These are phyloP conservation scores for Sporisorium iseilematis-ciliati DNA, from an alignment of 1,284 basidiomycete species.

Conservation along the genomic window DNA sequence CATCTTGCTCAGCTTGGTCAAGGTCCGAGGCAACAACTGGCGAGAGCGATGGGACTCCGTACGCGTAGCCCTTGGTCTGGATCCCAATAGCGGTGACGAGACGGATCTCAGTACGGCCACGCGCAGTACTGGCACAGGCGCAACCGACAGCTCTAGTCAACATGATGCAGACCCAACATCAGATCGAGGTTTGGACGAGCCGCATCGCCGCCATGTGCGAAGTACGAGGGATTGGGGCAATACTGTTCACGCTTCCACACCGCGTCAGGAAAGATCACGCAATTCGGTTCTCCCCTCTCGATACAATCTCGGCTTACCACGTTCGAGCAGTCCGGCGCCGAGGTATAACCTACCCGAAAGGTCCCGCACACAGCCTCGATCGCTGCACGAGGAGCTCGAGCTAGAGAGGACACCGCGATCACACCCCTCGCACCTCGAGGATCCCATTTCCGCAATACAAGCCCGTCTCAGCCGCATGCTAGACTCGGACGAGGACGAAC, in stretches of 20 bases:
- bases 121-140: conserved; percentile 15
- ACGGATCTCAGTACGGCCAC: conserved; percentile 24
- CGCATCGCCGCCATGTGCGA: neutral
- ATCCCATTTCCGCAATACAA: conserved; percentile 46
- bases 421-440: conserved; percentile 8
- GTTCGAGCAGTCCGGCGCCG: conserved; percentile 26
- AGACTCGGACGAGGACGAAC: neutral
- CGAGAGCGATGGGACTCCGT: conserved; percentile 66
- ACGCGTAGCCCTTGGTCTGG: conserved; percentile 60
- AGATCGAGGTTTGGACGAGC: neutral
- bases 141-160: conserved; percentile 6
- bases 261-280: neutral
- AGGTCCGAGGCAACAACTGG: conserved; percentile 63
- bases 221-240: neutral
- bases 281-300: neutral
- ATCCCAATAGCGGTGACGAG: conserved; percentile 49
- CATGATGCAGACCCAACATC: neutral
- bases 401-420: neutral
- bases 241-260: neutral
- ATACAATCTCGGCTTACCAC: conserved; percentile 12
- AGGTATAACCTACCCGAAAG: neutral
- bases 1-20: conserved; percentile 61
- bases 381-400: neutral
- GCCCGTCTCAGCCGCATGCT: conserved; percentile 29
- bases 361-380: neutral